Evolutionary conservation across 305 asterid genomes (phyloP).

Genomic region (Solanum hybrid): DNA sequence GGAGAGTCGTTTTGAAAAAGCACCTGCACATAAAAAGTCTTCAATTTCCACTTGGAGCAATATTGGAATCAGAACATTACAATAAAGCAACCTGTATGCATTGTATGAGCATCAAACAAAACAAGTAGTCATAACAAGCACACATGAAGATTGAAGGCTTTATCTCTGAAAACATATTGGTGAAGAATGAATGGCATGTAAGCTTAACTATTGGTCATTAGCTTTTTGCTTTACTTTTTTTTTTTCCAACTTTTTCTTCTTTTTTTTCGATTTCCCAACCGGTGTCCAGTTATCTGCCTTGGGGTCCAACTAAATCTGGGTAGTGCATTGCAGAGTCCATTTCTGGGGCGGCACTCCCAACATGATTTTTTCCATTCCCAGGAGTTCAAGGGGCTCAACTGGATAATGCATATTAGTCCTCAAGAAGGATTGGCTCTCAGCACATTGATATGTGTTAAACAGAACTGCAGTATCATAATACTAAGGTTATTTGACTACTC

Average conservation of each 20-base stretch:
- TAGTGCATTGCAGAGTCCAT: neutral
- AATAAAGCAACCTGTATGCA: neutral
- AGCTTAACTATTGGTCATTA: neutral
- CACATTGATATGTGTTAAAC: neutral
- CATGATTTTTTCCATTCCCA: neutral
- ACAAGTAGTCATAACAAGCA: neutral
- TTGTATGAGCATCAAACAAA: neutral
- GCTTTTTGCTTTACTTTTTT: neutral
- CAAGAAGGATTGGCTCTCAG: neutral
- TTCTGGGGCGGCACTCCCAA: neutral
- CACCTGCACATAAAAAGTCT: conserved; percentile 40
- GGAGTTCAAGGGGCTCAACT: neutral
- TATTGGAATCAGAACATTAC: neutral
- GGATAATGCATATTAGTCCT: neutral
- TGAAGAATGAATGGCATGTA: neutral
- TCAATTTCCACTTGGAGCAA: neutral
- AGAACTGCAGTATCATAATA: neutral
- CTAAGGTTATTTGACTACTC: neutral
- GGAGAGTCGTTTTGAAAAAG: conserved; percentile 97
- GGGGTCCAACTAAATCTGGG: neutral
- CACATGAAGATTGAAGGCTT: neutral
- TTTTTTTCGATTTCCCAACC: neutral
- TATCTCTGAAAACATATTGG: neutral
- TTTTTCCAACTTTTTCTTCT: neutral
- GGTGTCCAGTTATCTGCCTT: neutral